These are phyloP conservation scores for Hippophae tibetana DNA, from an alignment of 306 rosid species.

Conservation along the genomic window DNA sequence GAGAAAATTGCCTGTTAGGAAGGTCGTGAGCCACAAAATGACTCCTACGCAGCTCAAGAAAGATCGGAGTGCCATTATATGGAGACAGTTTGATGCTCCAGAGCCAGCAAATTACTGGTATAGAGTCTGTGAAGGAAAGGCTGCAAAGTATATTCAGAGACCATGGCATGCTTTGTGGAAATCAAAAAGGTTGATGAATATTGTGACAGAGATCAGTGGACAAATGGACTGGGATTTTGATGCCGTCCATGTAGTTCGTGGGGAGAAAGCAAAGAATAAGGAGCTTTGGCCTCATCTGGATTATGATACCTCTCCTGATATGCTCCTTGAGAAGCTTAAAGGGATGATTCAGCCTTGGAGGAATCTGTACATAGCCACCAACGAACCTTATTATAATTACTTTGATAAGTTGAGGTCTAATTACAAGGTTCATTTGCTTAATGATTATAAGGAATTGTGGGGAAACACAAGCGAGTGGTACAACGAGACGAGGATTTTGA, in stretches of 20 bases:
- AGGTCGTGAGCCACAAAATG: constrained; percentile 56
- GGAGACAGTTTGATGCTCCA: constrained; percentile 86
- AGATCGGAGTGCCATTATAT: constrained; percentile 55
- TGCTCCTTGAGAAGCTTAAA: constrained; percentile 60
- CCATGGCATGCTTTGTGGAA: constrained; percentile 99
- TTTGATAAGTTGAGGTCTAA: constrained; percentile 85
- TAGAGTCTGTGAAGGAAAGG: constrained; percentile 90
- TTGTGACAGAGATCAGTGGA: constrained; percentile 81
- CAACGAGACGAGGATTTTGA: constrained; percentile 61
- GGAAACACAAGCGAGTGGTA: constrained; percentile 84
- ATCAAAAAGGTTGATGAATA: constrained; percentile 94
- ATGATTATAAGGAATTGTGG: constrained; percentile 88
- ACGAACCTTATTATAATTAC: constrained; percentile 83
- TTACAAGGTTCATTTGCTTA: constrained; percentile 86
- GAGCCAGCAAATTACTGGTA: constrained; percentile 99
- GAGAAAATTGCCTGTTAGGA: constrained; percentile 60
- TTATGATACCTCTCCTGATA: constrained; percentile 70
- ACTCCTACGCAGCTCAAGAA: constrained; percentile 82
- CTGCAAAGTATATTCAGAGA: constrained; percentile 69
- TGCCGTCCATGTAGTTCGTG: constrained; percentile 82
- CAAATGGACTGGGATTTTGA: constrained; percentile 97
- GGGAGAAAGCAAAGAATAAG: constrained; percentile 83
- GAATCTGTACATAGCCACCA: constrained; percentile 83
- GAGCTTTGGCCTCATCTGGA: constrained; percentile 94
- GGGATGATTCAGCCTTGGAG: constrained; percentile 80